Evolutionary conservation across 2,329 filamentous ascomycete species (phyloP), one percentile per base, ranked within the genome.

Genomic region (Karstenula rhodostoma): DNA sequence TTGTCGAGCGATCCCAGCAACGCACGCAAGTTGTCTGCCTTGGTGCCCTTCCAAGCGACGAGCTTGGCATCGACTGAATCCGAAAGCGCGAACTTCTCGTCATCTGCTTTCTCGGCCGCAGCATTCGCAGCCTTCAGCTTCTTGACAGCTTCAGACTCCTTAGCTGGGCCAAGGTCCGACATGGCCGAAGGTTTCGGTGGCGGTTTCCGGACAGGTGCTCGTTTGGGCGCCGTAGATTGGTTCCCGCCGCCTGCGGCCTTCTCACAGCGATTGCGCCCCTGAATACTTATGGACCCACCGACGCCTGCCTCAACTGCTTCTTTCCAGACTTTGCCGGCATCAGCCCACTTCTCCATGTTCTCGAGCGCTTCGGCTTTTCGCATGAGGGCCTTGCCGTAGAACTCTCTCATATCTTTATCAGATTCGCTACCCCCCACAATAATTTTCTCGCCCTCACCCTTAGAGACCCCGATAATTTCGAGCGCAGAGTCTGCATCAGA

Each of bases 321-420:
- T 70, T 89, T 88, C 95, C 95, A 99, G 0, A 91, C 88, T 1
- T 83, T 81, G 0, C 88, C 89, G 1, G 95, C 95, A 53, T 98
- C 94, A 2, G 82, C 80, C 94, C 94, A 99, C 74, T 90, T 92
- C 80, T 99, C 95, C 84, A 99, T 90, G 73, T 97, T 91, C 77
- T 99, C 95, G 8, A 98, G 84, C 1, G 93, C 95, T 79, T 99
- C 95, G 0, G 95, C 95, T 81, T 98, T 98, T 56, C 95, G 90
- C 80, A 92, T 94, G 32, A 98, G 81, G 0, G 94, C 94, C 78
- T 98, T 99, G 56, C 93, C 94, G 73, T 91, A 98, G 63, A 97
- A 91, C 19, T 97, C 94, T 64, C 88, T 90, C 92, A 99, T 96
- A 50, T 94, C 90, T 67, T 96, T 95, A 22, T 83, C 83, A 8